phyloP scores from a whole-genome alignment of 1,284 basidiomycete species.

The Pseudozyma pruni region DNA sequence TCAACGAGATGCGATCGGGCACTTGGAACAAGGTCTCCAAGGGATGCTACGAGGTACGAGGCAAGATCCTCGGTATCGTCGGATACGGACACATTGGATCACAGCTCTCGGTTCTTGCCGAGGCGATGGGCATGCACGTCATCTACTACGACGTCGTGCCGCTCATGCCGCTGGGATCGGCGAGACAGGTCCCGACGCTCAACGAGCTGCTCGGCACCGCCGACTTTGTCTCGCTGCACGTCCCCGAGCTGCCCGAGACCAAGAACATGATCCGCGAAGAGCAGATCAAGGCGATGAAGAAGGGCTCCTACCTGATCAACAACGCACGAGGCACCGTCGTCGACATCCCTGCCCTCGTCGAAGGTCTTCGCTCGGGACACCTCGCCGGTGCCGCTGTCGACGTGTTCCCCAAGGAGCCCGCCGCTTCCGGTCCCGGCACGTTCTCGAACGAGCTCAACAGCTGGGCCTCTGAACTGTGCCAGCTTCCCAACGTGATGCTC shows the following conservation, averaged over 20 bases:
- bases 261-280: slow-evolving; percentile 86
- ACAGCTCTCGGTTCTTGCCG: slow-evolving; percentile 95
- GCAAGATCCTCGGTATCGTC: slow-evolving; percentile 96
- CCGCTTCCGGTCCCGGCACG: slow-evolving; percentile 87
- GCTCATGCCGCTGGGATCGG: slow-evolving; percentile 96
- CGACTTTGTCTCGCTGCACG: slow-evolving; percentile 96
- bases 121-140: slow-evolving; percentile 95
- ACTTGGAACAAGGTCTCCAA: slow-evolving; percentile 99
- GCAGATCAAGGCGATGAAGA: slow-evolving; percentile 91
- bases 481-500: slow-evolving; percentile 61
- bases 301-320: slow-evolving; percentile 95
- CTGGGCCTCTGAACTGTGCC: slow-evolving; percentile 60
- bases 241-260: slow-evolving; percentile 95
- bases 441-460: slow-evolving; percentile 61
- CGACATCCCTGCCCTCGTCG: slow-evolving; percentile 89
- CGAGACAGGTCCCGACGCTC: slow-evolving; percentile 86
- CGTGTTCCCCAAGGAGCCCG: slow-evolving; percentile 93
- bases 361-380: slow-evolving; percentile 82
- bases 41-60: slow-evolving; percentile 96
- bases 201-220: slow-evolving; percentile 80
- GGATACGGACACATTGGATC: slow-evolving; percentile 99
- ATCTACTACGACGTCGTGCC: slow-evolving; percentile 95
- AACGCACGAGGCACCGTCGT: slow-evolving; percentile 96
- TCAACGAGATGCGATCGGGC: slow-evolving; percentile 86
- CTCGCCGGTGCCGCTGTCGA: slow-evolving; percentile 94